phyloP scores from a whole-genome alignment of 1,284 basidiomycete species.

The Cryptococcus depauperatus region DNA sequence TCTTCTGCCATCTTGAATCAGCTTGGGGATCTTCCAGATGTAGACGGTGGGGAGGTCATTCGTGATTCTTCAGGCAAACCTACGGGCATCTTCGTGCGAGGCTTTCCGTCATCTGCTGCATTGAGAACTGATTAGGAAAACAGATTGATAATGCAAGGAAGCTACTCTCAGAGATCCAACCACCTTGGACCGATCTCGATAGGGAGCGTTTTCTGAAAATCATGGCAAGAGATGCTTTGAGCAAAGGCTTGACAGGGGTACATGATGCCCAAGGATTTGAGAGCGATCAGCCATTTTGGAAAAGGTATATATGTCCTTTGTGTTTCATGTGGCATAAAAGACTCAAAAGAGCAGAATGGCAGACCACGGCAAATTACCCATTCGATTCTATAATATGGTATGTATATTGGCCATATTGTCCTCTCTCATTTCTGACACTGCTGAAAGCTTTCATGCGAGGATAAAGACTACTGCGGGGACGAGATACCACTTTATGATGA shows the following conservation, averaged over 20 bases:
- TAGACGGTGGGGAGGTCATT: conserved; percentile 69
- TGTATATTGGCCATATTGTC: conserved; percentile 21
- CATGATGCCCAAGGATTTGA: conserved; percentile 65
- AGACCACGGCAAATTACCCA: conserved; percentile 50
- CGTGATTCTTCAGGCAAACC: conserved; percentile 58
- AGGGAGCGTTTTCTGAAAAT: conserved; percentile 53
- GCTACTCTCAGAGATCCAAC: conserved; percentile 47
- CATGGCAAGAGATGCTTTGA: conserved; percentile 59
- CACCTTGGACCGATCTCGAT: conserved; percentile 55
- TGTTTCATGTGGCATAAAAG: conserved; percentile 9
- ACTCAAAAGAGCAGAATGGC: conserved; percentile 51
- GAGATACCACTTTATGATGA: conserved; percentile 54
- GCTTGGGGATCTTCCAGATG: conserved; percentile 50
- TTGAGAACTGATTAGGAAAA: background rate
- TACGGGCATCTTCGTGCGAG: conserved; percentile 53
- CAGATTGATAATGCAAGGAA: conserved; percentile 41
- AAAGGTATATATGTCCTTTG: conserved; percentile 48
- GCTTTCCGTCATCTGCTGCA: conserved; percentile 23
- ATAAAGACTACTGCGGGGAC: conserved; percentile 59
- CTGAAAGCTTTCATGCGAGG: conserved; percentile 41
- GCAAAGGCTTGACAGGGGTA: conserved; percentile 68
- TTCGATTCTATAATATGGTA: conserved; percentile 71
- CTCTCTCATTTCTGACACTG: background rate
- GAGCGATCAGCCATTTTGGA: conserved; percentile 58
- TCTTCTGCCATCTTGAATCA: conserved; percentile 57